Evolutionary conservation across 345 rosid species (phyloP).

Genomic region (Eucalyptus tenuipes): DNA sequence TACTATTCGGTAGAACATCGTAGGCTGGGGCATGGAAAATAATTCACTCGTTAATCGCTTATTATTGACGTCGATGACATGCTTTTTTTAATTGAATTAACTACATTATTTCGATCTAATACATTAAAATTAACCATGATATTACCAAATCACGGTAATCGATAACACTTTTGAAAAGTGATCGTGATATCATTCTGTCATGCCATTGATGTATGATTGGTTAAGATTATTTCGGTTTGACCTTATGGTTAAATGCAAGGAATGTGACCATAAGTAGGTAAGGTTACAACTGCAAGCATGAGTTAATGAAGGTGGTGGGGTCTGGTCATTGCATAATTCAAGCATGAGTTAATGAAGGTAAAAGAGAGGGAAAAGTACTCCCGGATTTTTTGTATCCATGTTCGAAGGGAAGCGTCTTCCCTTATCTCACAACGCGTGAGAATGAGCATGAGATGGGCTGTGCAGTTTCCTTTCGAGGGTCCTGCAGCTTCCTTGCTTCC

Average conservation of each 20-base stretch:
- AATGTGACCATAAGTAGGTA: background rate
- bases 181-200: background rate
- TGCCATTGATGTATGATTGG: background rate
- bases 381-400: background rate
- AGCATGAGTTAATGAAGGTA: background rate
- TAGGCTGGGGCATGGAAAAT: background rate
- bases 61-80: background rate
- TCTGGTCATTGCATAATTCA: background rate
- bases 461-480: background rate
- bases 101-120: background rate
- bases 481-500: background rate
- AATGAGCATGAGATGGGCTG: background rate
- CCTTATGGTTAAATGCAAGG: background rate
- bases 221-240: background rate
- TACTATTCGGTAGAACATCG: background rate
- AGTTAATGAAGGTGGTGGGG: background rate
- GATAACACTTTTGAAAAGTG: background rate
- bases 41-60: background rate
- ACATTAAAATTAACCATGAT: fast-evolving
- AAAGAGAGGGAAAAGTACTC: background rate
- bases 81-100: background rate
- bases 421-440: background rate
- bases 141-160: fast-evolving
- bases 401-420: background rate
- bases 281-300: background rate